phyloP scores from a whole-genome alignment of 2,329 filamentous ascomycete species.

The Tolypocladium nubicola region DNA sequence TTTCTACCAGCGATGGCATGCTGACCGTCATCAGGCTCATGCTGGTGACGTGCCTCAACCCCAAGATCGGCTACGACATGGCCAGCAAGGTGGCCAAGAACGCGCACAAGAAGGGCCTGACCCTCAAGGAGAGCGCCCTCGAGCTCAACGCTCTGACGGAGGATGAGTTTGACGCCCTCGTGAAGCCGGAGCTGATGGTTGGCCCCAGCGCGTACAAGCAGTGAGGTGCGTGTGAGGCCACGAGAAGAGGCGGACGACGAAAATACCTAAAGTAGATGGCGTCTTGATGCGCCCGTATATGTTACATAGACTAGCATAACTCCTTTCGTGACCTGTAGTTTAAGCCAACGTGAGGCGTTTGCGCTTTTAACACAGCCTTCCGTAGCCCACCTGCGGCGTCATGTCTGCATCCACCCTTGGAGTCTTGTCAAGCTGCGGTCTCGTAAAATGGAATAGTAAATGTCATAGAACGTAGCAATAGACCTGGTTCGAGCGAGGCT shows the following conservation, averaged over 20 bases:
- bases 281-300: neutral
- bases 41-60: conserved; percentile 96
- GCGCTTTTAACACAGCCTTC: neutral
- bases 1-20: neutral
- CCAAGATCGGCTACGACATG: conserved; percentile 96
- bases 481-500: neutral
- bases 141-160: conserved; percentile 82
- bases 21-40: conserved; percentile 57
- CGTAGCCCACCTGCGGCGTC: neutral
- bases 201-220: conserved; percentile 57
- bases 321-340: neutral
- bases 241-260: neutral
- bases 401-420: neutral
- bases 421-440: neutral
- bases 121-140: conserved; percentile 86
- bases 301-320: neutral
- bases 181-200: conserved; percentile 92
- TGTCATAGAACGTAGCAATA: neutral
- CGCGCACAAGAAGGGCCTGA: conserved; percentile 95
- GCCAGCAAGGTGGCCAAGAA: conserved; percentile 96
- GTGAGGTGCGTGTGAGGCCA: conserved; percentile 6
- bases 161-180: conserved; percentile 82
- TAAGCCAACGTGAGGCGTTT: neutral
- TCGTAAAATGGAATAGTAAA: neutral
- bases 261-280: neutral